Percentiles rank a stretch among this genome's conserved stretches.
These are phyloP conservation scores for Elongisporangium prolatum DNA, from an alignment of 352 stramenopile genomes.

Conservation along the genomic window DNA sequence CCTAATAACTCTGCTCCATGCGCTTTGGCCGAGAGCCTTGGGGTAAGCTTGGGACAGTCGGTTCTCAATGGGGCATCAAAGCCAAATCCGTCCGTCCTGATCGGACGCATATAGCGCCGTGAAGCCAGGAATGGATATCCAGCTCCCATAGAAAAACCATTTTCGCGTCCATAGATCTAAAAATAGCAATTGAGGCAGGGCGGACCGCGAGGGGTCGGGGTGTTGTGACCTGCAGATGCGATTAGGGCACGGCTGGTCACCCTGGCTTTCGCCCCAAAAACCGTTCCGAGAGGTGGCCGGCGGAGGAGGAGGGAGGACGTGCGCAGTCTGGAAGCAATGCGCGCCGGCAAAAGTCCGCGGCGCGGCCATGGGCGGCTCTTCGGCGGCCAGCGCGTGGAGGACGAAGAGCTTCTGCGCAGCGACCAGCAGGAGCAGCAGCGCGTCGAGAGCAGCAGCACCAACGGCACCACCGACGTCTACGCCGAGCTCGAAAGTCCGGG, in stretches of 20 bases:
- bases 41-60: no score
- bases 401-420: slow-evolving; percentile 35
- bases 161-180: neutral
- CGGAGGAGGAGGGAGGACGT: neutral
- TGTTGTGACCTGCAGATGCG: neutral
- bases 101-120: neutral
- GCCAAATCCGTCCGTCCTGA: neutral
- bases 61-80: neutral
- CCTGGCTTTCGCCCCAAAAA: neutral
- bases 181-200: neutral
- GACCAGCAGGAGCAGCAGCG: slow-evolving; percentile 15
- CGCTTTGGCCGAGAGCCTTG: no score
- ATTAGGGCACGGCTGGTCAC: neutral
- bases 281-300: neutral
- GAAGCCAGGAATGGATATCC: neutral
- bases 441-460: slow-evolving; percentile 16
- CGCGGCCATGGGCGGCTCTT: slow-evolving; percentile 33
- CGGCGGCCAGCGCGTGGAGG: slow-evolving; percentile 43
- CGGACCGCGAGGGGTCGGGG: neutral
- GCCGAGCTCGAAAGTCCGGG: slow-evolving; percentile 29
- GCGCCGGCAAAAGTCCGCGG: slow-evolving; percentile 20
- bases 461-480: slow-evolving; percentile 17
- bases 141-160: neutral
- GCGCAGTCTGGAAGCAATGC: slow-evolving; percentile 1
- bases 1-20: neutral